Evolutionary conservation across 2,329 filamentous ascomycete species (phyloP).

Genomic region (Talaromyces verruculosus): DNA sequence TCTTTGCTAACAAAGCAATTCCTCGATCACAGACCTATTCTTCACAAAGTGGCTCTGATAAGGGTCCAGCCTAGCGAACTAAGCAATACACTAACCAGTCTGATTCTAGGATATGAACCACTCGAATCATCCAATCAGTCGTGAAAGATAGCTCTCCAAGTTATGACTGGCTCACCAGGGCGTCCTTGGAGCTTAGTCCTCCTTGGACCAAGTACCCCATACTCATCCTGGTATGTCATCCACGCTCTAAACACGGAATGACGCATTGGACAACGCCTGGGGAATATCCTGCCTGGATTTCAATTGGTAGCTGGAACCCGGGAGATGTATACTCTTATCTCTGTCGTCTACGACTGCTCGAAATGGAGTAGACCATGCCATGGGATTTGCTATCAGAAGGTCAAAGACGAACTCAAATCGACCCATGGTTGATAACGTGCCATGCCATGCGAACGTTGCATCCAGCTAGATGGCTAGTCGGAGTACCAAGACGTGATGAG

Average conservation of each 20-base stretch:
- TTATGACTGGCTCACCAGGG: not conserved
- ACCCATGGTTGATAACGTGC: not conserved
- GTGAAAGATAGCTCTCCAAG: not conserved
- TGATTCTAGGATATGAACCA: not conserved
- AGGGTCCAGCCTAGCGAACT: not conserved
- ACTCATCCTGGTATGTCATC: not conserved
- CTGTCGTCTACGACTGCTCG: not conserved
- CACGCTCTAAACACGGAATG: not conserved
- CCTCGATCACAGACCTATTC: not conserved
- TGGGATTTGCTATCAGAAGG: not conserved
- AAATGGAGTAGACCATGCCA: not conserved
- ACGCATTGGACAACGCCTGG: not conserved
- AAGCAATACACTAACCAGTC: not conserved
- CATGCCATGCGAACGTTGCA: conserved; percentile 7
- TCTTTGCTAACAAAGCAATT: not conserved
- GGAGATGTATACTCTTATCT: not conserved
- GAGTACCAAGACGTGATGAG: not conserved
- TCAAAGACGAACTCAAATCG: not conserved
- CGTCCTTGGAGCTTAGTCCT: not conserved
- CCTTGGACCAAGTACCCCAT: not conserved
- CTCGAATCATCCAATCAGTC: not conserved
- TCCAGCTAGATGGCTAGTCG: not conserved
- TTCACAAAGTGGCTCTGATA: conserved; percentile 5
- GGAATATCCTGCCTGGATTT: not conserved
- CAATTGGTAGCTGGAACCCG: not conserved